Conservation (phyloP, 768 basidiomycete genomes). For the Macrolepiota dolichaula region DNA sequence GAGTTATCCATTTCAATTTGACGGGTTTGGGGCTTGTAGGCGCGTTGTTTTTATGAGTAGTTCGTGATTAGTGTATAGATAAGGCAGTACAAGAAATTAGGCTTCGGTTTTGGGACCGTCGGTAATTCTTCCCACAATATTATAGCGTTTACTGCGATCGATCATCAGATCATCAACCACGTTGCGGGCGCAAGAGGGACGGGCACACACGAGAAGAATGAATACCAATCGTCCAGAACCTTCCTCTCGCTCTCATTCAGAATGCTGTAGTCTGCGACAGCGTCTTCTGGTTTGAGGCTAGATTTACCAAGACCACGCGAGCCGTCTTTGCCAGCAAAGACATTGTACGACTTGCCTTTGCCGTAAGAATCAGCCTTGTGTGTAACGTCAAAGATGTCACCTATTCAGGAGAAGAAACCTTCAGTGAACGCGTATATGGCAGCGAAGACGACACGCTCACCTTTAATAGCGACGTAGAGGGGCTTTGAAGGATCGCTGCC, state of each 20-base stretch:
- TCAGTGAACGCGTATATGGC: not conserved
- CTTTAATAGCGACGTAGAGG: conserved; percentile 93
- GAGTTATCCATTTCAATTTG: not conserved
- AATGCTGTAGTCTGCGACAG: conserved; percentile 79
- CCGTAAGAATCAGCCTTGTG: conserved; percentile 89
- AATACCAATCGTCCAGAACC: conserved; percentile 85
- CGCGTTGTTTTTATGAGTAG: not conserved
- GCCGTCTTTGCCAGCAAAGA: conserved; percentile 95
- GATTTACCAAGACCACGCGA: conserved; percentile 88
- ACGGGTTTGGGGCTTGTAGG: not conserved
- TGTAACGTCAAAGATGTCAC: conserved; percentile 88
- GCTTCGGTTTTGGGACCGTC: conserved; percentile 28
- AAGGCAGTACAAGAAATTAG: not conserved
- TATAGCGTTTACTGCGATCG: conserved; percentile 79
- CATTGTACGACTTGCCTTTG: conserved; percentile 66
- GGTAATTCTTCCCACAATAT: conserved; percentile 73
- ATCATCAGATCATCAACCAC: conserved; percentile 1
- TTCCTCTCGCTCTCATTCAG: conserved; percentile 72
- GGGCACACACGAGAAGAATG: conserved; percentile 76
- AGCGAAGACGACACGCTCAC: conserved; percentile 26
- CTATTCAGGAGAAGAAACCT: conserved; percentile 31
- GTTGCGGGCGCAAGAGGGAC: not conserved
- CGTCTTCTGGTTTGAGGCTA: conserved; percentile 82
- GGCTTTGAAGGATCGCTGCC: conserved; percentile 64
- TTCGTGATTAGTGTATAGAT: not conserved